Base-by-base conservation (phyloP, 192 early-diverging fungal species). In the Entomortierella parvispora region DNA sequence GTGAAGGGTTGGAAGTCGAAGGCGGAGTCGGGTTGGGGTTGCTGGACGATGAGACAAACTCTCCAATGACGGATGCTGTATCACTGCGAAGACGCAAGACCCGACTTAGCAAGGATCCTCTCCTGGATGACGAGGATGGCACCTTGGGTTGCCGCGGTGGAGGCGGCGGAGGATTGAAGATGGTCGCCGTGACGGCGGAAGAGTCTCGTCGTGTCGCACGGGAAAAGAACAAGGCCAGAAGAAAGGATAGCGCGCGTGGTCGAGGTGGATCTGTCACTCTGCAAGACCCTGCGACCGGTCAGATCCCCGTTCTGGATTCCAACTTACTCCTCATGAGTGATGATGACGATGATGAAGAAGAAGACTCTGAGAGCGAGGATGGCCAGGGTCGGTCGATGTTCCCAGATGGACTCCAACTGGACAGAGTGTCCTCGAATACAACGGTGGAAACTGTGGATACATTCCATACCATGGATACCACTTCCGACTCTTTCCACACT, bases 161-260 rank as follows among this genome's bases (percentile, higher is more conserved):
- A 20, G 72, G 72, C 8, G 72, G 72, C 6, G 71, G 71, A 18
- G 72, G 72, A n/a, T 28, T 76, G 49, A 67, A 67, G 32, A 51
- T 63, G 65, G 47, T 77, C 17, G 62, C 48, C 34, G 60, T 63
- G 15, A 53, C 46, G 49, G 62, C 42, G 8, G 62, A 46, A 4
- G 62, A 52, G 25, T 29, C n/a, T n/a, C n/a, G 51, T 9, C 47
- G 53, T 0, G 50, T 33, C 1, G 34, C 57, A 1, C 28, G 56
- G 25, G 65, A 67, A 15, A 26, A 54, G 29, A 51, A 32, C 55
- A 58, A 40, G 37, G 37, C 37, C 37, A 5, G 57, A 17, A 57
- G 45, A 22, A 45, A 33, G 47, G 65, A 57, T 7, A 55, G 65
- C 2, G 56, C 54, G 8, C 65, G 65, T 22, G 58, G 65, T 23